Evolutionary conservation across 768 basidiomycete genomes (phyloP).

Genomic region (Leccinum uliginosum): DNA sequence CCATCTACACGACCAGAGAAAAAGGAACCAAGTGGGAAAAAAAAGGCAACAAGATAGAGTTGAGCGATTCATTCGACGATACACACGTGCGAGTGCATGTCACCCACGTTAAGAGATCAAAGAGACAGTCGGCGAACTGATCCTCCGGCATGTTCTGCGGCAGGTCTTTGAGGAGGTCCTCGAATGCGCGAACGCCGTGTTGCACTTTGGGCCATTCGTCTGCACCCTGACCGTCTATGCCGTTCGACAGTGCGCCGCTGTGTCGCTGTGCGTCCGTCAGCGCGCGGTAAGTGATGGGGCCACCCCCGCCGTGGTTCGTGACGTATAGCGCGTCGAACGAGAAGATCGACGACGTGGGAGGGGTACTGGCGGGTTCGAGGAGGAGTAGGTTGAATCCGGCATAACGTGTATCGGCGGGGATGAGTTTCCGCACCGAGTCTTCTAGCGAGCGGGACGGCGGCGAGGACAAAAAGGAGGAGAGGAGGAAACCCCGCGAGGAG

Average conservation of each 20-base stretch:
- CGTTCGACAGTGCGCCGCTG: conserved; percentile 70
- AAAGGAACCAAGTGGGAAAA: background rate
- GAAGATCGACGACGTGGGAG: conserved; percentile 19
- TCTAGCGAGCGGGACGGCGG: conserved; percentile 44
- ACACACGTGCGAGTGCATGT: conserved; percentile 5
- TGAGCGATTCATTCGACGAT: conserved; percentile 4
- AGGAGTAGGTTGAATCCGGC: conserved; percentile 83
- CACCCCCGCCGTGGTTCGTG: conserved; percentile 72
- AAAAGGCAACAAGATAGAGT: background rate
- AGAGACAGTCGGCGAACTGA: conserved; percentile 53
- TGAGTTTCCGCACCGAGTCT: conserved; percentile 44
- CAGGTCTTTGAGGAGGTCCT: conserved; percentile 37
- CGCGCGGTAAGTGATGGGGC: conserved; percentile 48
- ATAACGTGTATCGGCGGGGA: conserved; percentile 47
- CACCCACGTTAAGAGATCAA: conserved; percentile 68
- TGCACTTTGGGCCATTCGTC: conserved; percentile 72
- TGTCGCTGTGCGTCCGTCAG: conserved; percentile 46
- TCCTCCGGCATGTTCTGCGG: conserved; percentile 41
- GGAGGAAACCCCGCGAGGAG: conserved; percentile 66
- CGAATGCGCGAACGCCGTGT: conserved; percentile 49
- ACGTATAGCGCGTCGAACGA: conserved; percentile 52
- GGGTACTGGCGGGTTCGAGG: conserved; percentile 38
- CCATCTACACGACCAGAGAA: conserved; percentile 15
- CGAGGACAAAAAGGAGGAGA: conserved; percentile 63
- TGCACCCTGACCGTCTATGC: conserved; percentile 59